Evolutionary conservation across 768 basidiomycete genomes (phyloP).

Genomic region (Mycena filopes): DNA sequence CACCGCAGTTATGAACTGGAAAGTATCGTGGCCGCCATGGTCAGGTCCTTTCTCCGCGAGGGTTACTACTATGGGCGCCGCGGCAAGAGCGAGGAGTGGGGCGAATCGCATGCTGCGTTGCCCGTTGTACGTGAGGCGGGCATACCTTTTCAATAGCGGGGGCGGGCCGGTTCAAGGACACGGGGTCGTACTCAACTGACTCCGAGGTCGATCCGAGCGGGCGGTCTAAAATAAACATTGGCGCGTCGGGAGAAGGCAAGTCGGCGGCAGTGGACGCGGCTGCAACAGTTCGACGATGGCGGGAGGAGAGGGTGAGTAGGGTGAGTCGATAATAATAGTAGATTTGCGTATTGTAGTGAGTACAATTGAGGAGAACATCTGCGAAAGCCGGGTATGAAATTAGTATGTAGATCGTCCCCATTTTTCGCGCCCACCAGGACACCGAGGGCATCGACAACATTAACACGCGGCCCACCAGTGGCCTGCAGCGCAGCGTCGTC

Average conservation of each 20-base stretch:
- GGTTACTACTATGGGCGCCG: background rate
- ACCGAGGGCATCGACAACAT: background rate
- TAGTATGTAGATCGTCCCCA: background rate
- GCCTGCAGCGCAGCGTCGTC: background rate
- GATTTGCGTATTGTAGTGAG: no score
- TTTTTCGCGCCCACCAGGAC: background rate
- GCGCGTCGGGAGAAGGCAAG: no score
- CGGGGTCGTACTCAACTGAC: constrained; percentile 3
- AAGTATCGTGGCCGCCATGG: constrained; percentile 2
- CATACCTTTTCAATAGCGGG: constrained; percentile 13
- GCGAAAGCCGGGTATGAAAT: constrained; percentile 19
- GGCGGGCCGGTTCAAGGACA: constrained; percentile 18
- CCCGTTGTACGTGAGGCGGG: background rate
- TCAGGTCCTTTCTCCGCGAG: background rate
- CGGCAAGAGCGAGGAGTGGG: background rate
- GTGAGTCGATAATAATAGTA: no score
- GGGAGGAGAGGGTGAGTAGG: no score
- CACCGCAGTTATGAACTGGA: constrained; percentile 29
- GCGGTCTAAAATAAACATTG: background rate
- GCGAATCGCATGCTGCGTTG: constrained; percentile 5
- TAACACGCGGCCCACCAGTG: background rate
- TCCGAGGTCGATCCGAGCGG: constrained; percentile 8
- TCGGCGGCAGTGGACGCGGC: no score
- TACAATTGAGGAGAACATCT: no score
- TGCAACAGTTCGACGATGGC: no score